phyloP scores from a whole-genome alignment of 148 eudicot species.

The Vaccinium corymbosum region DNA sequence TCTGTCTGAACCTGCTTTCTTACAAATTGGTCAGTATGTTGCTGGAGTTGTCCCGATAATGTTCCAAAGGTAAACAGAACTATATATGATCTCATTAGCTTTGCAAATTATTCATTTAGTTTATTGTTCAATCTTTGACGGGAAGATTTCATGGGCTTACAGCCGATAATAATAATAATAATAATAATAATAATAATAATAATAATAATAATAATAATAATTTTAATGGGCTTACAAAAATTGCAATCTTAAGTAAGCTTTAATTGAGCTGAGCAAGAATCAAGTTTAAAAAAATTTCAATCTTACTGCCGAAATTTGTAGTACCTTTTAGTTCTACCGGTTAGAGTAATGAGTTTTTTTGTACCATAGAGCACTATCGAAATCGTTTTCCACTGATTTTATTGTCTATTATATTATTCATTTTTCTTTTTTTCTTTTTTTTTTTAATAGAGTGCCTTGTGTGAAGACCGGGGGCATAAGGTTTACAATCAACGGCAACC shows the following conservation, averaged over 20 bases:
- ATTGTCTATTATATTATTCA: neutral
- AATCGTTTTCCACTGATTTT: neutral
- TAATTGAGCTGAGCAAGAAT: too few species aligned
- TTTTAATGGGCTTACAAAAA: neutral
- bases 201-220: too few species aligned
- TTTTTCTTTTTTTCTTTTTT: neutral
- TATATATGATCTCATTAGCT: neutral
- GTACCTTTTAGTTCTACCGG: neutral
- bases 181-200: too few species aligned
- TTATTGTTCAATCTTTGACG: neutral
- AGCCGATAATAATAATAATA: too few species aligned
- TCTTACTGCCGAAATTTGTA: neutral
- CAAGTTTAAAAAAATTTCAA: too few species aligned
- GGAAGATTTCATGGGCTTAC: neutral
- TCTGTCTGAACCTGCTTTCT: slow-evolving; percentile 43
- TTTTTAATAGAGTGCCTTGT: slow-evolving; percentile 29
- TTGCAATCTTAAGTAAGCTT: too few species aligned
- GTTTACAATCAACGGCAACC: slow-evolving; percentile 38
- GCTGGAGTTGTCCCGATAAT: slow-evolving; percentile 42
- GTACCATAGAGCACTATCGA: neutral
- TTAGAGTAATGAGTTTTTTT: neutral
- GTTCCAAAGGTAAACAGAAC: slow-evolving; percentile 26
- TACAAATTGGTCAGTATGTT: slow-evolving; percentile 35
- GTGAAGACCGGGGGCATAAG: slow-evolving; percentile 33
- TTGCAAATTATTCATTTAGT: neutral